Base-by-base conservation (phyloP, 768 basidiomycete genomes). In the Roridomyces roridus region DNA sequence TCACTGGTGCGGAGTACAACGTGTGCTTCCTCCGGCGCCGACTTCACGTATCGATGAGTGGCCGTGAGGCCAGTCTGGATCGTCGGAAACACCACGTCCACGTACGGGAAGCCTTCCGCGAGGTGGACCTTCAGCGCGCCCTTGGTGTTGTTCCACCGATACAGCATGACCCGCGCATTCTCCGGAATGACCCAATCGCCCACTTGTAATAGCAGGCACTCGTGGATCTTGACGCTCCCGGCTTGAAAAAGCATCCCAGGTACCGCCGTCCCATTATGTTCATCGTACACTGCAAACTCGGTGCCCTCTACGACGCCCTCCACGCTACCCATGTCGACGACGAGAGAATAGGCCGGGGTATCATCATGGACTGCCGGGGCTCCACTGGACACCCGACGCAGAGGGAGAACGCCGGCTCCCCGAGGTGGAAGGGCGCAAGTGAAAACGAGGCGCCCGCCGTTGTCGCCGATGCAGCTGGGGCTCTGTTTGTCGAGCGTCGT, bases 221-320 rank as follows among this genome's bases (percentile, higher is more conserved):
- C 29, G 14, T 31, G 29, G 7, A 31, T 31, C 14, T 31, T 31
- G 7, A 31, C 29, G 29, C 29, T 31, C 29, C 6, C 14, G 7
- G 29, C 29, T 6, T 14, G 29, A 6, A 31, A 14, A 6, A 31
- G 29, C 29, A 14, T 6, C 14, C 7, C 29, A 31, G 29, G 6
- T 14, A 7, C 7, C 29, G 7, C 29, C 14, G 7, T 6, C 29
- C 29, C 36, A 17, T 43, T 31, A 18, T 14, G 7, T 23, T 31
- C 29, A 14, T 37, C 41, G n/a, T 29, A 23, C 14, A 46, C 35
- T 4, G 29, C 21, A 25, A 57, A 57, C 18, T 50, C 49, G 15
- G 55, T 57, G 17, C 48, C 55, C 8, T 12, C 5, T 3, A 51
- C 43, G 8, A 57, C 55, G 23, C 55, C 55, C 31, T 50, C 41